A percentile compares a stretch with the other conserved stretches of the same genome.
These are phyloP conservation scores for Cryptosporidium felis DNA, from an alignment of 169 alveolate genomes.

Conservation along the genomic window DNA sequence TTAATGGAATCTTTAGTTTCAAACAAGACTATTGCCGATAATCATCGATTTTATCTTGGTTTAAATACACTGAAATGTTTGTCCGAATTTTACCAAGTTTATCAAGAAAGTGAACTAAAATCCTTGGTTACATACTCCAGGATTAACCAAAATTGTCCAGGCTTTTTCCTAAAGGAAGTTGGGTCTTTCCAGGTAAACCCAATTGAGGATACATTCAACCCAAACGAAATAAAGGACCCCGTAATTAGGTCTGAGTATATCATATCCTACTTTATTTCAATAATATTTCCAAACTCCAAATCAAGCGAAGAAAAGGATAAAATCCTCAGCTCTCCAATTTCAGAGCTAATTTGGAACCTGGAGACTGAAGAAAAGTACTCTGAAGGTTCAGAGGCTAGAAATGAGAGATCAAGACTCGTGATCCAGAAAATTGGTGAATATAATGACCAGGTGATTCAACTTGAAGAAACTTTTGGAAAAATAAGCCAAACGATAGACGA, in stretches of 20 bases:
- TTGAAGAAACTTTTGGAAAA: not conserved
- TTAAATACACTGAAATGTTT: conserved; percentile 6
- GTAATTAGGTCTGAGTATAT: not conserved
- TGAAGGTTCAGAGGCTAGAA: not conserved
- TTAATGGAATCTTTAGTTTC: too few relatives aligned
- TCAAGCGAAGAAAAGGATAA: not conserved
- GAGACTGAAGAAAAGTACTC: not conserved
- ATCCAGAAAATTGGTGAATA: not conserved
- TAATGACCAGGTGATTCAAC: not conserved
- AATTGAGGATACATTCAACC: not conserved
- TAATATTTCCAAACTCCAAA: conserved; percentile 7
- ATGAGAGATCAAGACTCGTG: not conserved
- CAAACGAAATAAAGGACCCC: not conserved
- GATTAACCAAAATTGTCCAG: not conserved
- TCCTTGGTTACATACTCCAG: not conserved
- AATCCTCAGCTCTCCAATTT: not conserved
- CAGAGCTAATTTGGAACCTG: not conserved
- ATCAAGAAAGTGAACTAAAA: not conserved
- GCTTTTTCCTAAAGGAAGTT: not conserved
- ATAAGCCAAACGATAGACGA: not conserved
- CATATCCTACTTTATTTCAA: not conserved
- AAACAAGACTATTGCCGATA: too few relatives aligned
- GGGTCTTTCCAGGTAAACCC: not conserved
- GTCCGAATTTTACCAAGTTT: not conserved
- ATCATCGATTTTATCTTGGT: not conserved